Evolutionary conservation across 192 early-diverging fungal genomes (phyloP).

Genomic region (Umbelopsis sp.): DNA sequence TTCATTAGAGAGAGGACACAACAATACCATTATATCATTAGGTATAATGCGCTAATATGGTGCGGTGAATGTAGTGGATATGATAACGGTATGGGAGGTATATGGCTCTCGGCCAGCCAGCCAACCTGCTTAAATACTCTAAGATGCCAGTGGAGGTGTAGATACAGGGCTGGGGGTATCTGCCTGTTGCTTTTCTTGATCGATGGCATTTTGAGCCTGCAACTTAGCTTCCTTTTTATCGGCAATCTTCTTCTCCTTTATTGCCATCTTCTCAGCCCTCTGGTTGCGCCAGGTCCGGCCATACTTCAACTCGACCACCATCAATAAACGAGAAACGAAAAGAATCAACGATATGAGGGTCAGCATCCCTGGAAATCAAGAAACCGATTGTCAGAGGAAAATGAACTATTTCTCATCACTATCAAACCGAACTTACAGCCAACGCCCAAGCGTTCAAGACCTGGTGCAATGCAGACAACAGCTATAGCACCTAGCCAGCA

Average conservation of each 20-base stretch:
- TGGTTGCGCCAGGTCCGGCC: slow-evolving; percentile 24
- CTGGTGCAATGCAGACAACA: slow-evolving; percentile 26
- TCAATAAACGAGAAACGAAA: slow-evolving; percentile 16
- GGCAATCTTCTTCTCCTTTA: neutral
- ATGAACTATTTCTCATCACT: neutral
- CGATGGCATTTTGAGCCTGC: neutral
- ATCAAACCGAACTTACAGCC: slow-evolving; percentile 14
- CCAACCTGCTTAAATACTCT: no score
- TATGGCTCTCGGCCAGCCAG: no score
- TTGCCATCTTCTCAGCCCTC: slow-evolving; percentile 4
- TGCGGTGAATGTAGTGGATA: no score
- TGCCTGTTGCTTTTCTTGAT: neutral
- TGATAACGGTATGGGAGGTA: no score
- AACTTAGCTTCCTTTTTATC: neutral
- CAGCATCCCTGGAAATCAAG: slow-evolving; percentile 16
- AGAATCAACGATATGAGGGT: slow-evolving; percentile 23
- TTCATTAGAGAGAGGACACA: no score
- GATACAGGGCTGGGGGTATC: neutral
- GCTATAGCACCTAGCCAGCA: slow-evolving; percentile 35
- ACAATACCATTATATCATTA: neutral
- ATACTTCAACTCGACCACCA: slow-evolving; percentile 24
- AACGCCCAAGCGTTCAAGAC: slow-evolving; percentile 25
- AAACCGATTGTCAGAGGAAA: no score
- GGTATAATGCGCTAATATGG: neutral
- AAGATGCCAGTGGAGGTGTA: no score